These are phyloP conservation scores for Tylopilus balloui DNA, from an alignment of 768 basidiomycete genomes.

Conservation along the genomic window DNA sequence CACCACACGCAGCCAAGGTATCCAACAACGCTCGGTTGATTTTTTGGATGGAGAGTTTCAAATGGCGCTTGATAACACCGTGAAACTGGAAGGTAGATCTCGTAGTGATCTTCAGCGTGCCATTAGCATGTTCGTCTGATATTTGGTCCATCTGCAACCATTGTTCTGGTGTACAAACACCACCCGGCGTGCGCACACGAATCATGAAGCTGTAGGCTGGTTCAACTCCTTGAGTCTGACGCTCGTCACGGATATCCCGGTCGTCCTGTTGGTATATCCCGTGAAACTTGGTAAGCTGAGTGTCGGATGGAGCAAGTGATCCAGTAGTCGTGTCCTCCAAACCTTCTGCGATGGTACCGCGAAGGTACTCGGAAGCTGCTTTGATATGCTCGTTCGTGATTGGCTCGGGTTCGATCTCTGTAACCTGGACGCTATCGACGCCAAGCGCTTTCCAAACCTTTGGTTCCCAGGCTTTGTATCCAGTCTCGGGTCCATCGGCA, in stretches of 20 bases:
- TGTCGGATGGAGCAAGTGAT: conserved; percentile 86
- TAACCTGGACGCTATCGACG: conserved; percentile 82
- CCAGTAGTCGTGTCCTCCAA: conserved; percentile 82
- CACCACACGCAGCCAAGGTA: conserved; percentile 96
- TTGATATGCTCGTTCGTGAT: conserved; percentile 99
- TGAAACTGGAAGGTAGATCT: conserved; percentile 99
- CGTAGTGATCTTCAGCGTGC: conserved; percentile 96
- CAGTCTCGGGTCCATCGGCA: conserved; percentile 92
- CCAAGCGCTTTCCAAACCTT: conserved; percentile 90
- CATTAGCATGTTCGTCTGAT: conserved; percentile 89
- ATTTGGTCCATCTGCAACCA: conserved; percentile 97
- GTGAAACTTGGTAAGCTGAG: conserved; percentile 96
- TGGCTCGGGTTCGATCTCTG: conserved; percentile 90
- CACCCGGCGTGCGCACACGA: conserved; percentile 92
- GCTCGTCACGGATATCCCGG: conserved; percentile 96
- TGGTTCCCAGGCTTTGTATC: conserved; percentile 96
- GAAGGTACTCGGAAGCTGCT: conserved; percentile 87
- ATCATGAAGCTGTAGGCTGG: conserved; percentile 99
- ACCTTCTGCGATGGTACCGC: conserved; percentile 93
- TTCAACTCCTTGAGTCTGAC: conserved; percentile 87
- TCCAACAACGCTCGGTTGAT: conserved; percentile 90
- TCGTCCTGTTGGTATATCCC: conserved; percentile 97
- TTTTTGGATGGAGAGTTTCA: conserved; percentile 94
- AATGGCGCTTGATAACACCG: conserved; percentile 93
- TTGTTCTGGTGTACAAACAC: conserved; percentile 87